Percentiles rank a stretch among this genome's conserved stretches.
Evolutionary conservation across 1,139 yeast species (phyloP).

Genomic region (Blastobotrys persicus): DNA sequence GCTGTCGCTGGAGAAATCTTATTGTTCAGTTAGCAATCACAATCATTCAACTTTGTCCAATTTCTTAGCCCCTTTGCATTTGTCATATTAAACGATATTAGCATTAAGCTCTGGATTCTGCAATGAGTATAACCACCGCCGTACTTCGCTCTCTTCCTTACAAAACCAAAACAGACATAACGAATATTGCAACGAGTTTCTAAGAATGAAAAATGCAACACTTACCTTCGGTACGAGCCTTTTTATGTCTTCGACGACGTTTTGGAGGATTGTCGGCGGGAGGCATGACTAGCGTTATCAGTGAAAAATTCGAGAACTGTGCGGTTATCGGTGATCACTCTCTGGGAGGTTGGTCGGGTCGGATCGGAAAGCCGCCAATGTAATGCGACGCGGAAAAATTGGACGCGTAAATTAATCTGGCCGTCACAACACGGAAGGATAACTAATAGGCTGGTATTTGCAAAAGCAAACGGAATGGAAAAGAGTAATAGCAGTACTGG

Average conservation of each 20-base stretch:
- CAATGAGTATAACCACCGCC: too few relatives aligned
- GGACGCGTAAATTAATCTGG: slow-evolving; percentile 2
- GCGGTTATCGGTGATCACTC: background rate
- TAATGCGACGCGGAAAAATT: background rate
- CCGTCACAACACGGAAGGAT: background rate
- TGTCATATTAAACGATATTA: too few relatives aligned
- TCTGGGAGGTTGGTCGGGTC: background rate
- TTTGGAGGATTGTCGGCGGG: slow-evolving; percentile 18
- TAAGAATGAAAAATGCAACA: background rate
- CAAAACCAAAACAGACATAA: too few relatives aligned
- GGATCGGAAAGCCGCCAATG: background rate
- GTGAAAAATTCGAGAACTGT: background rate
- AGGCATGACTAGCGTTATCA: slow-evolving; percentile 13
- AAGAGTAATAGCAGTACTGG: slow-evolving; percentile 1
- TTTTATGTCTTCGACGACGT: slow-evolving; percentile 33
- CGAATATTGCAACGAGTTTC: too few relatives aligned
- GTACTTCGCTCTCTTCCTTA: too few relatives aligned
- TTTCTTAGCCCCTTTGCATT: too few relatives aligned
- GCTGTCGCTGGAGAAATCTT: slow-evolving; percentile 31
- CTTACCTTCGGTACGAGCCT: slow-evolving; percentile 36
- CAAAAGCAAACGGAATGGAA: background rate
- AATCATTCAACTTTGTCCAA: background rate
- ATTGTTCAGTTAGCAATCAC: slow-evolving; percentile 8
- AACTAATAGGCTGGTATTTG: background rate
- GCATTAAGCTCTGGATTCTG: too few relatives aligned